phyloP scores from a whole-genome alignment of 1,139 yeast species.

The Blastobotrys capitulatus region DNA sequence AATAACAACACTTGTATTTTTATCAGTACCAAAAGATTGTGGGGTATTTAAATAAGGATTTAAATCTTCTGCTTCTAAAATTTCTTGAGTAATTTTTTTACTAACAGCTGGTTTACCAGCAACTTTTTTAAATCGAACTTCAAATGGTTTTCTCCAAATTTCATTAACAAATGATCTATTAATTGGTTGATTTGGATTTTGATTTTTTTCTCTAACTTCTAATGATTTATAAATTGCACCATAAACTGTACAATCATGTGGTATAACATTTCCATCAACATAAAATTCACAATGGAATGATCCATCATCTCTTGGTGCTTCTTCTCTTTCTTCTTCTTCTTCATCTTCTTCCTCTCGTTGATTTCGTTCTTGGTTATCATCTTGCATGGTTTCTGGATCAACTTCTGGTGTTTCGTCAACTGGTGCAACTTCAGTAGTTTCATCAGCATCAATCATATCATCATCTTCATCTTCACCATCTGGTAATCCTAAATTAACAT shows the following conservation, averaged over 20 bases:
- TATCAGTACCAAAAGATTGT: slow-evolving; percentile 38
- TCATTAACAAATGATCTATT: slow-evolving; percentile 37
- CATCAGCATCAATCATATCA: slow-evolving; percentile 7
- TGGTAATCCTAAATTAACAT: slow-evolving; percentile 12
- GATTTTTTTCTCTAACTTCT: slow-evolving; percentile 27
- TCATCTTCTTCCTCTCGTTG: neutral
- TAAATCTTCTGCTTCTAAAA: slow-evolving; percentile 31
- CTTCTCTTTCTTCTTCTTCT: slow-evolving; percentile 13
- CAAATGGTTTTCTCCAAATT: slow-evolving; percentile 56
- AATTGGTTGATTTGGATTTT: neutral
- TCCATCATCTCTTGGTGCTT: slow-evolving; percentile 3
- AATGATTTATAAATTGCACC: slow-evolving; percentile 66
- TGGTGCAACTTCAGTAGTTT: slow-evolving; percentile 3
- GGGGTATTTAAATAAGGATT: slow-evolving; percentile 28
- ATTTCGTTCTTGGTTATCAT: neutral
- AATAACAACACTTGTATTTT: slow-evolving; percentile 46
- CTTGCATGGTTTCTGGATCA: slow-evolving; percentile 10
- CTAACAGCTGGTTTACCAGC: neutral
- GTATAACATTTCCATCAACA: slow-evolving; percentile 55
- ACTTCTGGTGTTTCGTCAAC: slow-evolving; percentile 17
- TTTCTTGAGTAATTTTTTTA: neutral
- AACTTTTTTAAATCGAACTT: slow-evolving; percentile 47
- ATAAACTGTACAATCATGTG: slow-evolving; percentile 68
- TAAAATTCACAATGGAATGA: slow-evolving; percentile 53
- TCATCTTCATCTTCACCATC: slow-evolving; percentile 3